Percentiles rank a stretch among this genome's conserved stretches.
Conservation (phyloP, 225 moss, liverwort and hornwort species). For the Bryum argenteum region DNA sequence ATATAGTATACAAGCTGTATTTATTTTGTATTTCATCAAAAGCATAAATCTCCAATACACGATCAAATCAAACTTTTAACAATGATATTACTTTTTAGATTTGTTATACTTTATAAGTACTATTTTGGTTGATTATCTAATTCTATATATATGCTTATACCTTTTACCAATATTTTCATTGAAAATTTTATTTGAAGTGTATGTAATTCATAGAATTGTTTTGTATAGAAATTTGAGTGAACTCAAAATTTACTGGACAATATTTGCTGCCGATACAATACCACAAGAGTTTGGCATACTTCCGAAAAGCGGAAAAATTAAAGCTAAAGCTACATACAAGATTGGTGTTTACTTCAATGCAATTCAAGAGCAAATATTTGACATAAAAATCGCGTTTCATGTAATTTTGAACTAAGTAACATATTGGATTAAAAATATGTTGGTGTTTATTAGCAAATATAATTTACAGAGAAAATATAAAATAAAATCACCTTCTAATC, state of each 20-base stretch:
- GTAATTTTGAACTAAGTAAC: conserved; percentile 20
- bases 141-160: fast-evolving
- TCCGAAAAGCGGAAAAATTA: conserved; percentile 44
- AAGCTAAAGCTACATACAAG: conserved; percentile 36
- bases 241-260: conserved; percentile 42
- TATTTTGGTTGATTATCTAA: neutral
- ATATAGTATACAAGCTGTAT: too few relatives aligned
- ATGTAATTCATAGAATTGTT: neutral
- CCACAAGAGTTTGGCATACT: conserved; percentile 29
- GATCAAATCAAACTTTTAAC: too few relatives aligned
- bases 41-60: neutral
- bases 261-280: conserved; percentile 23
- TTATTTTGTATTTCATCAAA: neutral
- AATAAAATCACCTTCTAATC: too few relatives aligned
- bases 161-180: fast-evolving
- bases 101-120: neutral
- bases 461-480: too few relatives aligned
- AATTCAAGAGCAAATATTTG: conserved; percentile 53
- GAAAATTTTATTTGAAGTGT: too few relatives aligned
- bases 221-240: conserved; percentile 36
- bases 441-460: neutral
- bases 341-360: conserved; percentile 49
- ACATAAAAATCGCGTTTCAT: conserved; percentile 53
- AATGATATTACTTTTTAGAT: neutral
- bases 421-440: too few relatives aligned